Evolutionary conservation across 2,329 filamentous ascomycete species (phyloP).

Genomic region (Aspergillus udagawae): DNA sequence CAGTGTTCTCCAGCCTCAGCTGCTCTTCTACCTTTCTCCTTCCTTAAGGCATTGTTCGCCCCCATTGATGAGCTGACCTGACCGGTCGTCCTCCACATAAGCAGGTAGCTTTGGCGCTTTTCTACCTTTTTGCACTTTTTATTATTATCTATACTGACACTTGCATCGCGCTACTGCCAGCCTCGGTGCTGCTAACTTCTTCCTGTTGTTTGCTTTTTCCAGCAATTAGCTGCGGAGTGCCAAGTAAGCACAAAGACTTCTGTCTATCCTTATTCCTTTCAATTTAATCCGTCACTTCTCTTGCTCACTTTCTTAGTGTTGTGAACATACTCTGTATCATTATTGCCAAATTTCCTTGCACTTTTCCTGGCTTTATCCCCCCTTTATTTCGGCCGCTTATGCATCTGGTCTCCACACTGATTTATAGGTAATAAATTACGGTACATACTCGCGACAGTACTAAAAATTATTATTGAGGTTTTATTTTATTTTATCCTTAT

Average conservation of each 20-base stretch:
- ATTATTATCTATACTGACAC: conserved; percentile 18
- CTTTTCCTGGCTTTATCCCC: neutral
- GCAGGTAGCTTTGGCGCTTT: neutral
- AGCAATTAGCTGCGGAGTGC: conserved; percentile 7
- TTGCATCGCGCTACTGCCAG: conserved; percentile 19
- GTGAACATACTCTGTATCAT: no score
- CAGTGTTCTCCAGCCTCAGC: neutral
- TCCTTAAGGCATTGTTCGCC: neutral
- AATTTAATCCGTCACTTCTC: neutral
- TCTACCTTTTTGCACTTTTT: conserved; percentile 8
- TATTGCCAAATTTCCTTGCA: neutral
- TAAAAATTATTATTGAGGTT: neutral
- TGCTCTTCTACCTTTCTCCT: neutral
- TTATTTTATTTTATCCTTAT: neutral
- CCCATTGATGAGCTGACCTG: neutral
- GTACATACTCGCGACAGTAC: neutral
- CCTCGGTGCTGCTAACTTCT: conserved; percentile 11
- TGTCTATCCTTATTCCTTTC: neutral
- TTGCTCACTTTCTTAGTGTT: neutral
- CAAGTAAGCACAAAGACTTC: neutral
- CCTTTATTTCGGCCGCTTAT: neutral
- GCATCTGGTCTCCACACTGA: neutral
- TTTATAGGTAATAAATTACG: neutral
- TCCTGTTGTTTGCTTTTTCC: conserved; percentile 11
- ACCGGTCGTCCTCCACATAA: neutral